Evolutionary conservation across 129 eudicot species (phyloP).

Genomic region (Mikania micrantha): DNA sequence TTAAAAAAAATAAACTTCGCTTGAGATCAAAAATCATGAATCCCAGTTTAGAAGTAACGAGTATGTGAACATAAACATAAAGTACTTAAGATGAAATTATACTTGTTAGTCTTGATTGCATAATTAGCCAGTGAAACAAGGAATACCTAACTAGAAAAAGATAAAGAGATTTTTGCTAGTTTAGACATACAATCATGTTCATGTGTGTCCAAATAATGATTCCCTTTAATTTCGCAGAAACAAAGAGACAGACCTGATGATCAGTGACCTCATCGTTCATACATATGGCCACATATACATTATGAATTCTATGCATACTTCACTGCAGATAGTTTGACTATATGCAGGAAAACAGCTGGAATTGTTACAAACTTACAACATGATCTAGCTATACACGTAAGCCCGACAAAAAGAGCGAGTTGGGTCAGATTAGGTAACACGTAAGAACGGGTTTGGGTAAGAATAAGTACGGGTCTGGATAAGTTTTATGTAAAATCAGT

Average conservation of each 20-base stretch:
- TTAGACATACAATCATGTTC: neutral
- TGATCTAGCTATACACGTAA: neutral
- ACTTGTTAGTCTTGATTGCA: neutral
- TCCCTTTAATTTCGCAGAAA: conserved; percentile 4
- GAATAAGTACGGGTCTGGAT: too few species aligned
- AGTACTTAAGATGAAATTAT: neutral
- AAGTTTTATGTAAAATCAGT: too few species aligned
- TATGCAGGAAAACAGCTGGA: conserved; percentile 20
- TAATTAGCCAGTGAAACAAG: conserved; percentile 5
- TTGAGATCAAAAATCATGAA: neutral
- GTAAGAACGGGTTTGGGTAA: neutral
- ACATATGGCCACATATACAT: conserved; percentile 8
- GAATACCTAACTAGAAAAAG: neutral
- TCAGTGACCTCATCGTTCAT: conserved; percentile 14
- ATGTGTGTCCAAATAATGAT: conserved; percentile 24
- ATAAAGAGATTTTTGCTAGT: conserved; percentile 1
- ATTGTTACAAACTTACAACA: too few species aligned
- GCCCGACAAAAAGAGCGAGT: too few species aligned
- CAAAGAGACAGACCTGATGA: conserved; percentile 20
- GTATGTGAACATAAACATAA: too few species aligned
- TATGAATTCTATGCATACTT: conserved; percentile 15
- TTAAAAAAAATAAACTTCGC: too few species aligned
- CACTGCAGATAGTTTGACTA: conserved; percentile 21
- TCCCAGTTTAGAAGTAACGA: neutral
- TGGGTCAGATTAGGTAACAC: neutral